Evolutionary conservation across 2,329 filamentous ascomycete genomes (phyloP), one percentile per base, ranked within the genome.

Genomic region (Fusarium nisikadoi): DNA sequence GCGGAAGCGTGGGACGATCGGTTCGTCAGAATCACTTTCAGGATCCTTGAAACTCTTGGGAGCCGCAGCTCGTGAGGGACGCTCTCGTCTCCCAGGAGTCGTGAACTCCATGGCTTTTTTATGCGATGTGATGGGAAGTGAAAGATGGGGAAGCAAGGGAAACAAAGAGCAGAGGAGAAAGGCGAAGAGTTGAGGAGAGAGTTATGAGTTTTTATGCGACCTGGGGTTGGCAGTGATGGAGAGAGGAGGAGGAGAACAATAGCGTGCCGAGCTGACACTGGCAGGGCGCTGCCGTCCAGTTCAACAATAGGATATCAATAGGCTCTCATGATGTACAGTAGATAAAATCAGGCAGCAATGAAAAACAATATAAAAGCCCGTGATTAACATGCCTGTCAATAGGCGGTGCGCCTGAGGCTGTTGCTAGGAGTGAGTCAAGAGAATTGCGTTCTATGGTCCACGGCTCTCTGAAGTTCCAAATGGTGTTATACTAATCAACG

Each of bases 21-120:
- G 39, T 3, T 31, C 36, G 6, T 64, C 65, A 42, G 42, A 66
- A 11, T 64, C 65, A 6, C 49, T 57, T 13, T 68, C 65, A 3
- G 46, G 8, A 2, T 69, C 50, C 16, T 38, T 69, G 12, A 69
- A 50, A 20, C 35, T 41, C 35, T 42, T 64, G 5, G 65, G 65
- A 11, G 65, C 65, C 13, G 65, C 65, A 23, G 58, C 65, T 25
- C 65, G 50, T n/a, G 45, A 42, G 42, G 45, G 65, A 27, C 65
- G 65, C 43, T 57, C 65, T n/a, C 63, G 63, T 54, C 39, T 60
- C 17, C 38, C 42, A 14, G 27, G 47, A n/a, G 25, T n/a, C n/a
- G 17, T 12, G 13, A 33, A 23, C 29, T 46, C 23, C 64, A 57
- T 57, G n/a, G 12, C 31, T 41, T n/a, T 36, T 41, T 29, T n/a